Conservation (phyloP, 495 filamentous ascomycete genomes). For the Podospora didyma region DNA sequence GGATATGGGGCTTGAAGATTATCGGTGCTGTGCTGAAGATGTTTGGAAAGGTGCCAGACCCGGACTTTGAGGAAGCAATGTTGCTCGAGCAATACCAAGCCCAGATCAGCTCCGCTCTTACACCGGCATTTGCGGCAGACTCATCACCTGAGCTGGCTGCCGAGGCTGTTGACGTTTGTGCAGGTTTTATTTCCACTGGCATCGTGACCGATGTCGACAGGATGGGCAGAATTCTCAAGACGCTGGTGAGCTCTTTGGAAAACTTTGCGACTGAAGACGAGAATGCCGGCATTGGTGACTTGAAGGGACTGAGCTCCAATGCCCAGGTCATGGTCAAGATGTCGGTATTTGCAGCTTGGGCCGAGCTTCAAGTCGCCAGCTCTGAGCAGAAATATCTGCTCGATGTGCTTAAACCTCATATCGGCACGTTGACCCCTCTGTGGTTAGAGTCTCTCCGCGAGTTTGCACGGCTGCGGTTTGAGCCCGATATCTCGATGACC, state of each 20-base stretch:
- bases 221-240: slow-evolving; percentile 94
- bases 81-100: slow-evolving; percentile 97
- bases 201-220: slow-evolving; percentile 97
- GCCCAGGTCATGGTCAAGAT: slow-evolving; percentile 98
- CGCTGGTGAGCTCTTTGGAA: slow-evolving; percentile 85
- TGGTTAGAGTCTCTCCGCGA: slow-evolving; percentile 93
- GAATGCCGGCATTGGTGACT: slow-evolving; percentile 83
- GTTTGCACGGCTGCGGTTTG: slow-evolving; percentile 89
- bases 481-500: slow-evolving; percentile 91
- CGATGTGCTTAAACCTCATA: slow-evolving; percentile 85
- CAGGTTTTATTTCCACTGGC: slow-evolving; percentile 90
- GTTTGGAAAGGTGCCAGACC: slow-evolving; percentile 93
- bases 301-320: slow-evolving; percentile 91
- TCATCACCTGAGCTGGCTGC: slow-evolving; percentile 93
- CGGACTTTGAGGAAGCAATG: slow-evolving; percentile 92
- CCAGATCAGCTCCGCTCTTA: slow-evolving; percentile 93
- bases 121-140: slow-evolving; percentile 91
- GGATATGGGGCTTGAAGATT: slow-evolving; percentile 85
- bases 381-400: slow-evolving; percentile 86
- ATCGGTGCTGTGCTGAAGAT: slow-evolving; percentile 91
- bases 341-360: slow-evolving; percentile 96
- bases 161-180: slow-evolving; percentile 96
- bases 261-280: slow-evolving; percentile 85
- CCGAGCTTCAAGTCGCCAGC: slow-evolving; percentile 95
- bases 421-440: slow-evolving; percentile 80